phyloP scores from a whole-genome alignment of 345 rosid genomes.

The Cardamine occulta region DNA sequence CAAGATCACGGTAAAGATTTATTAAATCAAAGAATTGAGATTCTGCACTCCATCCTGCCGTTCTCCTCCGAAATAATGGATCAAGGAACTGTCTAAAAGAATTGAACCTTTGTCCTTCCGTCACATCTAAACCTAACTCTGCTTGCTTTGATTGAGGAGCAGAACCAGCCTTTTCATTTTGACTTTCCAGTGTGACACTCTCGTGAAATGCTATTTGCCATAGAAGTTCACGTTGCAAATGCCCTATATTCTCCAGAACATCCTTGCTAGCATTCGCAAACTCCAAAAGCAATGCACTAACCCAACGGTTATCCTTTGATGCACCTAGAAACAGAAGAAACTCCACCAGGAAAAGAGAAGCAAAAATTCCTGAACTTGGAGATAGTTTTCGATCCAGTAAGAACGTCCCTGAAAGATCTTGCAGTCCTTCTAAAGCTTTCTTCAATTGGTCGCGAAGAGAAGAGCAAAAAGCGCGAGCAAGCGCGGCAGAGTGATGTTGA shows the following conservation, averaged over 20 bases:
- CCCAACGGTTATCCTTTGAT: conserved; percentile 93
- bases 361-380: conserved; percentile 66
- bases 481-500: conserved; percentile 87
- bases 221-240: conserved; percentile 80
- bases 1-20: conserved; percentile 87
- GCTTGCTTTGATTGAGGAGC: conserved; percentile 57
- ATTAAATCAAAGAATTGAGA: conserved; percentile 94
- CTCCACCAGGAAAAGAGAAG: conserved; percentile 88
- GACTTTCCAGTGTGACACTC: conserved; percentile 70
- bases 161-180: conserved; percentile 52
- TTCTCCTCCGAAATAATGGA: conserved; percentile 86
- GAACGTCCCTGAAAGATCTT: conserved; percentile 59
- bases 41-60: conserved; percentile 79
- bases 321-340: conserved; percentile 93
- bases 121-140: conserved; percentile 53
- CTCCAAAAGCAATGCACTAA: conserved; percentile 84
- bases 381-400: conserved; percentile 66
- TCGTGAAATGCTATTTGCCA: conserved; percentile 90
- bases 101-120: conserved; percentile 78
- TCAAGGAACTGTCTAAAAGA: conserved; percentile 94
- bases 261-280: conserved; percentile 81
- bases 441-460: conserved; percentile 78
- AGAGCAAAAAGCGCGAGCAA: conserved; percentile 85
- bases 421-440: conserved; percentile 68
- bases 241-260: conserved; percentile 85